Percentiles rank a stretch among this genome's conserved stretches.
These are phyloP conservation scores for Pichia pseudocactophila DNA, from an alignment of 805 yeast genomes.

Conservation along the genomic window DNA sequence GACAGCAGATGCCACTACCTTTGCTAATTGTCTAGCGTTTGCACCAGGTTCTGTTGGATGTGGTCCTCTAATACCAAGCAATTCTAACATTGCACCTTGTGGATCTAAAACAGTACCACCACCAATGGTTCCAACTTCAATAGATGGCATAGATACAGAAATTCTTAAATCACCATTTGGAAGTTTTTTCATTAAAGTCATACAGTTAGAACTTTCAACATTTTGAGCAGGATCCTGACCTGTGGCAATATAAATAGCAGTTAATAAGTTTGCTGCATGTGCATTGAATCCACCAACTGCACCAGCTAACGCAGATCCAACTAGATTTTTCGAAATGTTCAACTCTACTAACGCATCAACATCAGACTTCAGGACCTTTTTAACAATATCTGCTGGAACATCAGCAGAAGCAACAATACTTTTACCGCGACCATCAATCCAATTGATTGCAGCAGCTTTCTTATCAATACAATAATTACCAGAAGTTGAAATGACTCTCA, in stretches of 20 bases:
- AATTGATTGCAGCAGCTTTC: conserved; percentile 95
- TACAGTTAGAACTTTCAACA: conserved; percentile 95
- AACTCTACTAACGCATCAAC: conserved; percentile 88
- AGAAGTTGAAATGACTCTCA: conserved; percentile 85
- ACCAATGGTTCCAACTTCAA: conserved; percentile 98
- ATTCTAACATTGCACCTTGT: conserved; percentile 91
- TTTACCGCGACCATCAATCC: conserved; percentile 99
- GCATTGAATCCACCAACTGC: conserved; percentile 97
- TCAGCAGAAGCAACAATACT: conserved; percentile 94
- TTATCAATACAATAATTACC: conserved; percentile 98
- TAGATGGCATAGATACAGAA: conserved; percentile 98
- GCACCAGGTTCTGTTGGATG: conserved; percentile 90
- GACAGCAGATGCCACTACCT: conserved; percentile 87
- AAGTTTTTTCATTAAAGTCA: conserved; percentile 82
- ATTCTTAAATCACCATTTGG: conserved; percentile 71
- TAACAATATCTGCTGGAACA: conserved; percentile 74
- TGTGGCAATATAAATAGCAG: conserved; percentile 88
- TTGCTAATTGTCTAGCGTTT: conserved; percentile 89
- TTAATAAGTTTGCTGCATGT: conserved; percentile 93
- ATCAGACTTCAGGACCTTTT: conserved; percentile 78
- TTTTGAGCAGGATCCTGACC: conserved; percentile 99
- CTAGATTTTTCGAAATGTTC: conserved; percentile 78
- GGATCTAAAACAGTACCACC: conserved; percentile 98
- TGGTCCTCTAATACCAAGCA: conserved; percentile 93
- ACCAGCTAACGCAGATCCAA: conserved; percentile 99